phyloP scores from a whole-genome alignment of 2,329 filamentous ascomycete genomes.

The Teratosphaeria pseudoeucalypti region DNA sequence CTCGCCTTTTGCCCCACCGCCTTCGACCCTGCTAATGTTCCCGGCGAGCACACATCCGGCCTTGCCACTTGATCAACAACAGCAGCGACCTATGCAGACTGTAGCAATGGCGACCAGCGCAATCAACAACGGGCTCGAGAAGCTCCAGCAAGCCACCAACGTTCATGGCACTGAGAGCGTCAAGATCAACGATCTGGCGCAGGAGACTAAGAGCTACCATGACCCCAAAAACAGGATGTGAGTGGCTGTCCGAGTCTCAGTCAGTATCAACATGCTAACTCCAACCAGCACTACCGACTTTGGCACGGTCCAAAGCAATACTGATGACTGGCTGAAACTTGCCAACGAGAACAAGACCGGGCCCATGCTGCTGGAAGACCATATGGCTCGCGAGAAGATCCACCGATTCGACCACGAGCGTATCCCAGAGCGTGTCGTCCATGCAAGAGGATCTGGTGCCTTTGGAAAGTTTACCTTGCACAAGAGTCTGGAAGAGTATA shows the following conservation, averaged over 20 bases:
- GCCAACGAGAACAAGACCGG: conserved; percentile 53
- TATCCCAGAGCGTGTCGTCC: conserved; percentile 58
- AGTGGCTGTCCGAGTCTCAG: background rate
- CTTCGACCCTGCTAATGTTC: background rate
- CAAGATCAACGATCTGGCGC: conserved; percentile 53
- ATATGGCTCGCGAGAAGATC: conserved; percentile 64
- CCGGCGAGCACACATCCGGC: background rate
- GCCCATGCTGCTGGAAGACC: conserved; percentile 60
- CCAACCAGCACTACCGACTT: conserved; percentile 54
- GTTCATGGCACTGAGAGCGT: conserved; percentile 25
- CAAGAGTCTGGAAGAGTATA: conserved; percentile 53
- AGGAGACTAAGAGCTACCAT: conserved; percentile 49
- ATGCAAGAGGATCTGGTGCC: conserved; percentile 54
- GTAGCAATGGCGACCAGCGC: conserved; percentile 3
- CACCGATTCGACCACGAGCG: conserved; percentile 67
- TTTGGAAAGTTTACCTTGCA: conserved; percentile 58
- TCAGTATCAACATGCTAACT: background rate
- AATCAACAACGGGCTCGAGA: conserved; percentile 16
- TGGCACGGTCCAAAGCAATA: conserved; percentile 59
- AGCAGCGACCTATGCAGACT: background rate
- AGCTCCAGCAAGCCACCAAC: conserved; percentile 16
- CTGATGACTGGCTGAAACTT: conserved; percentile 65
- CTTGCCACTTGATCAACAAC: background rate
- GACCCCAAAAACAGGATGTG: conserved; percentile 44
- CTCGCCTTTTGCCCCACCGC: background rate